A percentile compares a stretch with the other conserved stretches of the same genome.
Conservation (phyloP, 78 protist species). For the Abeoforma whisleri region DNA sequence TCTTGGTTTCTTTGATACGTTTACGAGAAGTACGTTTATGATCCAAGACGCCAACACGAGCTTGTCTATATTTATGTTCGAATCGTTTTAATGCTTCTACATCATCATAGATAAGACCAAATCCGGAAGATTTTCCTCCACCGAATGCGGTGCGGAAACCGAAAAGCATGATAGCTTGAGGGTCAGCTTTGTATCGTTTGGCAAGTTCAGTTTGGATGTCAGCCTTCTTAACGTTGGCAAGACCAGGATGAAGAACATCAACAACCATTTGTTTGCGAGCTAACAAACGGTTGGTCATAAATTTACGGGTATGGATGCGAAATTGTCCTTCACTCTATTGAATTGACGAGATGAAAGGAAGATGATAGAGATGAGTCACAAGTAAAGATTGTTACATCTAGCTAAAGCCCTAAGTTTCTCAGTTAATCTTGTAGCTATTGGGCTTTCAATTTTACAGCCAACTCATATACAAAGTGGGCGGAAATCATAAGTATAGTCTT, state of each 20-base stretch:
- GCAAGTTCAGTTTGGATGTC: constrained; percentile 78
- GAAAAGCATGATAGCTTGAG: constrained; percentile 63
- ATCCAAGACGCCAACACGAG: constrained; percentile 55
- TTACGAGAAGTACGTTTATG: constrained; percentile 59
- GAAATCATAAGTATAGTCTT: too few relatives aligned
- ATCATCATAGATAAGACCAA: constrained; percentile 88
- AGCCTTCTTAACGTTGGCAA: constrained; percentile 70
- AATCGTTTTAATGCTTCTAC: constrained; percentile 66
- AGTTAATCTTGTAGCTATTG: too few relatives aligned
- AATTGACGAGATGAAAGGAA: too few relatives aligned
- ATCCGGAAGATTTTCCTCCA: constrained; percentile 91
- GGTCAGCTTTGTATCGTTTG: constrained; percentile 77
- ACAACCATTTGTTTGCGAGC: constrained; percentile 92
- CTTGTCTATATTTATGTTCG: constrained; percentile 82
- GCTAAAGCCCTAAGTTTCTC: too few relatives aligned
- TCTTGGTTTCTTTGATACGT: constrained; percentile 90
- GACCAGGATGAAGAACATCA: constrained; percentile 86
- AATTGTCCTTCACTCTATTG: too few relatives aligned
- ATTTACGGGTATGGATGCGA: constrained; percentile 86
- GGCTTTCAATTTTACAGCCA: too few relatives aligned
- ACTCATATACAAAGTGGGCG: too few relatives aligned
- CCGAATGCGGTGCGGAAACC: constrained; percentile 91
- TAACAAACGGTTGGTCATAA: constrained; percentile 91
- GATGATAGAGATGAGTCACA: too few relatives aligned
- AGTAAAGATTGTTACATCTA: too few relatives aligned